phyloP scores from a whole-genome alignment of 1,139 yeast species.

The Saccharomyces hybrid region DNA sequence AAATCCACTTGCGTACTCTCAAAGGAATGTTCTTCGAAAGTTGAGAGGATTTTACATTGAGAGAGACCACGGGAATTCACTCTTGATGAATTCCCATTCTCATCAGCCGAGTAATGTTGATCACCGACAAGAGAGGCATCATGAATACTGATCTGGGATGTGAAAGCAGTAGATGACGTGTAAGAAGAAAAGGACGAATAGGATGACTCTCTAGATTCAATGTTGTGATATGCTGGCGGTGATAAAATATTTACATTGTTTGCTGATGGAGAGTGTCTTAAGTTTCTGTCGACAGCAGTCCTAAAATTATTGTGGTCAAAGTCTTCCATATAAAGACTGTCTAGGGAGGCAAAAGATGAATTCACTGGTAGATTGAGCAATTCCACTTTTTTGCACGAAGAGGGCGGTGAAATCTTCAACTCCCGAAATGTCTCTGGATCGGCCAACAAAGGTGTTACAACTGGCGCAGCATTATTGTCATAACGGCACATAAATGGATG shows the following conservation, averaged over 20 bases:
- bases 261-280: no score
- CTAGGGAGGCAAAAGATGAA: no score
- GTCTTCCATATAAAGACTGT: no score
- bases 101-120: background rate
- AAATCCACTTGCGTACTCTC: background rate
- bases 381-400: no score
- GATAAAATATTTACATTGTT: no score
- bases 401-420: no score
- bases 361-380: no score
- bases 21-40: background rate
- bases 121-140: background rate
- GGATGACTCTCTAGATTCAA: background rate
- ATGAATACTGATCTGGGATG: background rate
- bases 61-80: background rate
- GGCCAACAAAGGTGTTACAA: no score
- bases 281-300: no score
- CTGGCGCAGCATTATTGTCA: no score
- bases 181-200: background rate
- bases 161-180: background rate
- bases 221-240: background rate
- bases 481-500: slow-evolving; percentile 54
- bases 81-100: background rate
- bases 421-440: no score
- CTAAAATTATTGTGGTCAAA: no score
- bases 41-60: background rate